Conservation (phyloP, 148 eudicot species). For the Vaccinium myrtillus region DNA sequence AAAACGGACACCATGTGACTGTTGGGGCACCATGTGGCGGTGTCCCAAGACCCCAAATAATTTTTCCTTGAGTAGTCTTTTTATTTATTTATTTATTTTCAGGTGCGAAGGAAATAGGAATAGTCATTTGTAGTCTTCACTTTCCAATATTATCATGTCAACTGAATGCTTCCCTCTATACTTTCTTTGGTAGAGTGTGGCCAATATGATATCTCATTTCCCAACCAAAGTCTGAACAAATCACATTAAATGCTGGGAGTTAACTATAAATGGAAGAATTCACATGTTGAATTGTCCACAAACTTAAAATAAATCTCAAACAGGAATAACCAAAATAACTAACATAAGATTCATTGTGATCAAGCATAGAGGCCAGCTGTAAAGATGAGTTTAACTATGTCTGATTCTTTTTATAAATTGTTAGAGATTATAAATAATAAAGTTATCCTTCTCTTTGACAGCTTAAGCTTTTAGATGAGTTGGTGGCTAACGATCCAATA, state of each 20-base stretch:
- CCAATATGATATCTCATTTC: background rate
- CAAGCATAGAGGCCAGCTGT: background rate
- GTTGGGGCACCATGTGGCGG: no score
- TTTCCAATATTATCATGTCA: background rate
- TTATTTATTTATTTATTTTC: no score
- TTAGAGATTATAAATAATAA: no score
- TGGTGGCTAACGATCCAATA: no score
- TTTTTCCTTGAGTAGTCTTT: no score
- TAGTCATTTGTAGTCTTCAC: background rate
- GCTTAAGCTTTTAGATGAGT: no score
- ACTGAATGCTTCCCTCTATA: background rate
- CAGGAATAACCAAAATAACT: background rate
- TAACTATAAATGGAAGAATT: background rate
- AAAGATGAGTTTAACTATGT: no score
- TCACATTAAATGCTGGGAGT: background rate
- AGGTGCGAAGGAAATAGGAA: background rate
- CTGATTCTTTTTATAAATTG: no score
- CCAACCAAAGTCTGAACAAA: background rate
- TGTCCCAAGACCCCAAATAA: no score
- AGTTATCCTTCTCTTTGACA: no score
- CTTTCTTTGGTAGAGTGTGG: background rate
- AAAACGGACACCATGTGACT: no score
- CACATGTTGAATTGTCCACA: background rate
- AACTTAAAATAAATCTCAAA: background rate
- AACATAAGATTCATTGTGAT: background rate